phyloP scores from a whole-genome alignment of 257 asterid species.

The Capsicum rhomboideum region DNA sequence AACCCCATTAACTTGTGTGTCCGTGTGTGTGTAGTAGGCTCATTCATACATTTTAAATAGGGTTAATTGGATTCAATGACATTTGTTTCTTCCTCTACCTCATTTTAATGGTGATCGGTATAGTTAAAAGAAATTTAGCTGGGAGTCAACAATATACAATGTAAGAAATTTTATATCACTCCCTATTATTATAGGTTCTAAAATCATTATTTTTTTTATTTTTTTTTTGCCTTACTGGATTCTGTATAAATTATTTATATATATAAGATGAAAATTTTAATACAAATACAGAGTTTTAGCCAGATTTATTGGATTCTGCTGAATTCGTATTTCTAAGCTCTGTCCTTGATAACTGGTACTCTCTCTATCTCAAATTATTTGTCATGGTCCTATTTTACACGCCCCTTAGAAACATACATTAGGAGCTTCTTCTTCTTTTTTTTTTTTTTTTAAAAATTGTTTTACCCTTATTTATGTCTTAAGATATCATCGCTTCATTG shows the following conservation, averaged over 20 bases:
- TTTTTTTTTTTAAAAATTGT: too few relatives aligned
- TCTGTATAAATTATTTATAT: not conserved
- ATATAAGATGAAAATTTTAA: not conserved
- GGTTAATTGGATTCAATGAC: not conserved
- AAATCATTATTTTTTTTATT: not conserved
- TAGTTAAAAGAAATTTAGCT: not conserved
- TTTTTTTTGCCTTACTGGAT: too few relatives aligned
- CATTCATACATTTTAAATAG: not conserved
- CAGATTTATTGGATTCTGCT: not conserved
- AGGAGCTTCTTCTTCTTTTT: too few relatives aligned
- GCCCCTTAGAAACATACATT: too few relatives aligned
- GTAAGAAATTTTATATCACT: not conserved
- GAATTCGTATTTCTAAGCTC: not conserved
- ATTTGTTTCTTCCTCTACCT: not conserved
- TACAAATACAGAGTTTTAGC: not conserved
- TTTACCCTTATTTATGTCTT: too few relatives aligned
- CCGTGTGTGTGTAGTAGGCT: not conserved
- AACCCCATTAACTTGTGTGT: not conserved
- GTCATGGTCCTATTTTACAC: too few relatives aligned
- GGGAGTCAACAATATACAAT: not conserved
- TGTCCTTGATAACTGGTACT: not conserved
- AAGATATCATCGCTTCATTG: too few relatives aligned
- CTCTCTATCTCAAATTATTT: too few relatives aligned
- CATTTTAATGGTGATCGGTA: not conserved
- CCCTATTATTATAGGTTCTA: too few relatives aligned